phyloP scores from a whole-genome alignment of 768 basidiomycete species.

The Omphalotus guepiniiformis region DNA sequence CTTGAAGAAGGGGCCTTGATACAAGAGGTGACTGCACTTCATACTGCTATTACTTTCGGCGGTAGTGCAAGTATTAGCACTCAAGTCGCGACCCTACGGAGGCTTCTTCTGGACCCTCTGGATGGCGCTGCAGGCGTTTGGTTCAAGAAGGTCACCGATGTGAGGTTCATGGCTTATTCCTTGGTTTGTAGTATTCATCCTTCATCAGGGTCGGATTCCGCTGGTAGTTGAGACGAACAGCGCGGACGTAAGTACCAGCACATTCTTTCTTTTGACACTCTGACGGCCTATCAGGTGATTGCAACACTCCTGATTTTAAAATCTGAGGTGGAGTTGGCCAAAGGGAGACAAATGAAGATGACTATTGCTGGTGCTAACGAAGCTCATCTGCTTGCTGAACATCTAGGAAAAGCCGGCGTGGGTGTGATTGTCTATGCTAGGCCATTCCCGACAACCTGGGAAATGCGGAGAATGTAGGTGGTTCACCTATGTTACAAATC shows the following conservation, averaged over 20 bases:
- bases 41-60: constrained; percentile 56
- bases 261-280: neutral
- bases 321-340: constrained; percentile 50
- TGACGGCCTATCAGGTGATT: constrained; percentile 42
- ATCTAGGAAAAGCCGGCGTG: constrained; percentile 49
- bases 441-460: constrained; percentile 74
- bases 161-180: constrained; percentile 17
- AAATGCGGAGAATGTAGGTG: constrained; percentile 60
- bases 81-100: constrained; percentile 72
- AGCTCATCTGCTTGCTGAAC: constrained; percentile 64
- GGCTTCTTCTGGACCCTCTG: constrained; percentile 47
- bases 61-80: constrained; percentile 62
- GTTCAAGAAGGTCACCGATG: constrained; percentile 43
- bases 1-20: constrained; percentile 60
- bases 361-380: constrained; percentile 66
- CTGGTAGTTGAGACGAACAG: constrained; percentile 72
- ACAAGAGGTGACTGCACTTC: constrained; percentile 60
- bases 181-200: neutral
- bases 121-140: constrained; percentile 36
- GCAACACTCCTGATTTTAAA: constrained; percentile 72
- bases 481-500: neutral
- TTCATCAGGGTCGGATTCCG: constrained; percentile 57
- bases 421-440: constrained; percentile 51
- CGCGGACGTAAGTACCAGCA: constrained; percentile 46
- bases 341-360: constrained; percentile 41